Evolutionary conservation across 2,329 filamentous ascomycete species (phyloP).

Genomic region (Penicillium thymicola): DNA sequence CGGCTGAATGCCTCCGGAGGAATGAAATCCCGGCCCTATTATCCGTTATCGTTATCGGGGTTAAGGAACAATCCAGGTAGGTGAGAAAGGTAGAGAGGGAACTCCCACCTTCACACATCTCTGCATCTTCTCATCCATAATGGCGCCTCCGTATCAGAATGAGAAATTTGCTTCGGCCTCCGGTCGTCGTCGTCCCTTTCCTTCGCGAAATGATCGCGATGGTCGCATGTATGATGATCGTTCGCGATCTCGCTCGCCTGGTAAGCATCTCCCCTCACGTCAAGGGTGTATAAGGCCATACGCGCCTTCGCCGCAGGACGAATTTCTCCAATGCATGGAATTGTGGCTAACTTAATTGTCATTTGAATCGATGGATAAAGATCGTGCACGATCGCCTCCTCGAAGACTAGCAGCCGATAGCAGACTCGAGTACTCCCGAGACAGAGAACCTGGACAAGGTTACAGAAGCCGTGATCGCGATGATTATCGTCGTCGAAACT

Average conservation of each 20-base stretch:
- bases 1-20: no score
- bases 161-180: constrained; percentile 27
- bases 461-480: constrained; percentile 36
- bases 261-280: constrained; percentile 46
- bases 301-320: constrained; percentile 17
- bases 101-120: neutral
- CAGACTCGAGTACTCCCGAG: constrained; percentile 35
- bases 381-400: constrained; percentile 35
- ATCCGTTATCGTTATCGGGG: no score
- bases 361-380: constrained; percentile 31
- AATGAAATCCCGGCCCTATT: no score
- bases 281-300: constrained; percentile 27
- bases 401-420: constrained; percentile 38
- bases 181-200: constrained; percentile 23
- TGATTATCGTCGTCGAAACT: constrained; percentile 33
- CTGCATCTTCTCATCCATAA: constrained; percentile 3
- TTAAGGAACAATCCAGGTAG: no score
- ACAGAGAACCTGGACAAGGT: constrained; percentile 30
- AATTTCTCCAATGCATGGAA: constrained; percentile 19
- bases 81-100: no score
- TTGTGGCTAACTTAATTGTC: constrained; percentile 36
- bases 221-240: constrained; percentile 49
- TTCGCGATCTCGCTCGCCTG: constrained; percentile 43
- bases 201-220: constrained; percentile 37
- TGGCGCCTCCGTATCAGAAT: constrained; percentile 25